phyloP scores from a whole-genome alignment of 371 early-diverging fungal species.

The Syncephalis fuscata region DNA sequence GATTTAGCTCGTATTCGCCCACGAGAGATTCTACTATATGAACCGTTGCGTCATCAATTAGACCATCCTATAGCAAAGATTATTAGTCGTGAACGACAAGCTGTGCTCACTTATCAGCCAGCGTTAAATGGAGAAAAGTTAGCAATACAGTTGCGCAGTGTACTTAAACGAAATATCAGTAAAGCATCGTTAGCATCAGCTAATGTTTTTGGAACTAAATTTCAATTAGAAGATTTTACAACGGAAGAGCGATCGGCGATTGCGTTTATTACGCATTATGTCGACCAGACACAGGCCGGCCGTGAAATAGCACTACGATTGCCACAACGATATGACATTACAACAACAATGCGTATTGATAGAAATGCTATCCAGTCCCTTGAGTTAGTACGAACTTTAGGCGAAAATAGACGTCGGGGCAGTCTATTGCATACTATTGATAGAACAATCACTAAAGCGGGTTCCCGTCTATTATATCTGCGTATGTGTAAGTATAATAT shows the following conservation, averaged over 20 bases:
- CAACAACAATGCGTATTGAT: slow-evolving; percentile 34
- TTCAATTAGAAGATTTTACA: slow-evolving; percentile 9
- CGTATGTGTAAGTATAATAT: slow-evolving; percentile 27
- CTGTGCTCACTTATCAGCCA: slow-evolving; percentile 12
- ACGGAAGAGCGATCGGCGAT: slow-evolving; percentile 26
- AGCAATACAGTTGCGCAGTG: too few species aligned
- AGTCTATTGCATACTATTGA: slow-evolving; percentile 54
- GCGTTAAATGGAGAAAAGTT: background rate
- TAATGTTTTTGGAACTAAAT: background rate
- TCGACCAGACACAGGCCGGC: slow-evolving; percentile 31
- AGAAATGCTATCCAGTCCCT: slow-evolving; percentile 35
- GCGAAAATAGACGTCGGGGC: slow-evolving; percentile 25
- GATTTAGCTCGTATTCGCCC: slow-evolving; percentile 74
- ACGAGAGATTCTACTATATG: slow-evolving; percentile 54
- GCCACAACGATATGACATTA: slow-evolving; percentile 22
- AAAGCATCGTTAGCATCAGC: too few species aligned
- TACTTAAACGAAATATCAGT: too few species aligned
- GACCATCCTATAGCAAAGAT: slow-evolving; percentile 9
- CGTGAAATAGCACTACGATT: slow-evolving; percentile 21
- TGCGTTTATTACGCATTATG: slow-evolving; percentile 28
- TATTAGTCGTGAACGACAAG: slow-evolving; percentile 6
- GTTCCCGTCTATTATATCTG: slow-evolving; percentile 49
- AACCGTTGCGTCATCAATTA: slow-evolving; percentile 1
- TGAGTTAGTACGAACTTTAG: slow-evolving; percentile 29
- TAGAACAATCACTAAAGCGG: slow-evolving; percentile 61